A percentile compares a stretch with the other conserved stretches of the same genome.
These are phyloP conservation scores for Fusarium sp. DNA, from an alignment of 2,329 filamentous ascomycete species.

Conservation along the genomic window DNA sequence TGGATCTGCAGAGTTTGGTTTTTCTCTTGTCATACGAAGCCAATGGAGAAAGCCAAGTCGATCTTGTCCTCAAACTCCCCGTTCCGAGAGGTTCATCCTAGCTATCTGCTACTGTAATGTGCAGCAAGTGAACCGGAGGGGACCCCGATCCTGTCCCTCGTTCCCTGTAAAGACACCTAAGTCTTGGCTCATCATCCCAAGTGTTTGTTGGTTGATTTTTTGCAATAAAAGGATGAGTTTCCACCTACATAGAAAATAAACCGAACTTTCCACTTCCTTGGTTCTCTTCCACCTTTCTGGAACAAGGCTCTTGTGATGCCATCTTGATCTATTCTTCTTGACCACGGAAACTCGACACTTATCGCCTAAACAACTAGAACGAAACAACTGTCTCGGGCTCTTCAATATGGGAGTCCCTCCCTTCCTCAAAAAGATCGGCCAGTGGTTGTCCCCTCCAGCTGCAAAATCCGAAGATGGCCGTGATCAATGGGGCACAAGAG, in stretches of 20 bases:
- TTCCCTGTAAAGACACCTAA: background rate
- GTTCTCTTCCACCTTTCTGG: slow-evolving; percentile 1
- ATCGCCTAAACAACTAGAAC: background rate
- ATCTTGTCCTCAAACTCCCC: slow-evolving; percentile 24
- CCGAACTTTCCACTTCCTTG: background rate
- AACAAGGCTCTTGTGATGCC: background rate
- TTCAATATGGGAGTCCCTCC: slow-evolving; percentile 33
- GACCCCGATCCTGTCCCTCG: background rate
- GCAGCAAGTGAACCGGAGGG: background rate
- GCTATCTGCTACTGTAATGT: background rate
- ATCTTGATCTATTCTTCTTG: background rate
- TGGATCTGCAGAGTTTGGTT: background rate
- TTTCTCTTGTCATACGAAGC: slow-evolving; percentile 26
- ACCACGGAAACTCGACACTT: slow-evolving; percentile 1
- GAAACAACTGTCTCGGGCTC: background rate
- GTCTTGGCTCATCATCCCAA: slow-evolving; percentile 19
- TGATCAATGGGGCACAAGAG: slow-evolving; percentile 67
- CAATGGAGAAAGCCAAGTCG: slow-evolving; percentile 33
- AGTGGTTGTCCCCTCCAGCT: slow-evolving; percentile 53
- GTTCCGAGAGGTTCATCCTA: background rate
- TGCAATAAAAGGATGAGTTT: slow-evolving; percentile 33
- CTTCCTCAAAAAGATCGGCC: slow-evolving; percentile 48
- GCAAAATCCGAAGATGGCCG: slow-evolving; percentile 55
- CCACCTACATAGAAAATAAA: background rate
- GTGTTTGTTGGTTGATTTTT: background rate